These are phyloP conservation scores for Annulohypoxylon stygium DNA, from an alignment of 495 filamentous ascomycete genomes.

Conservation along the genomic window DNA sequence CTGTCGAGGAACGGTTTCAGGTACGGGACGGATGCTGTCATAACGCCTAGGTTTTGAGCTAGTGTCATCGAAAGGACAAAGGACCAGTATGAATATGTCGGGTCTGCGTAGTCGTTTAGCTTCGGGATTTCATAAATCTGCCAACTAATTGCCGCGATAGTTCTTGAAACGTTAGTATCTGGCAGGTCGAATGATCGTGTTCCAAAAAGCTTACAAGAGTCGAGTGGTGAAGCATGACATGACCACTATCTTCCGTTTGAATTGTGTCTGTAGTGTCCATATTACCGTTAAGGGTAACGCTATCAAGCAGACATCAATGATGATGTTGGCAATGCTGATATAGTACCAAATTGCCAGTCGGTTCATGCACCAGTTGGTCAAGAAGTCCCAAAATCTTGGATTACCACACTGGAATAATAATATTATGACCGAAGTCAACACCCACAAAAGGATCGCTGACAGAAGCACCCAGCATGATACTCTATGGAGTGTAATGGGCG, in stretches of 20 bases:
- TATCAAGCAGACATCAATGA: not conserved
- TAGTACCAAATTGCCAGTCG: not conserved
- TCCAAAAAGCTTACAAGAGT: not conserved
- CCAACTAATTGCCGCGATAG: not conserved
- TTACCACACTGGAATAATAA: not conserved
- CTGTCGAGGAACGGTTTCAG: slow-evolving; percentile 63
- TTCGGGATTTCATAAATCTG: not conserved
- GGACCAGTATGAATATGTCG: not conserved
- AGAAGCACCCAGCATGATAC: not conserved
- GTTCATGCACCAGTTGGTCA: not conserved
- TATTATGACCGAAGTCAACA: not conserved
- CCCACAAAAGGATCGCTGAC: not conserved
- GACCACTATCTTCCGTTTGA: not conserved
- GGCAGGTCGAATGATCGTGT: not conserved
- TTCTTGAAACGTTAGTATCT: not conserved
- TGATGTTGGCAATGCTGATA: not conserved
- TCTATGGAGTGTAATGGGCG: not conserved
- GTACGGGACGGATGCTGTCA: slow-evolving; percentile 38
- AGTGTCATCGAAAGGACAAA: not conserved
- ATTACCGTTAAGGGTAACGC: not conserved
- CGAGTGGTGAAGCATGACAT: not conserved
- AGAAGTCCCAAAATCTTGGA: not conserved
- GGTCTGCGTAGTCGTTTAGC: not conserved
- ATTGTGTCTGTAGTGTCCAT: not conserved
- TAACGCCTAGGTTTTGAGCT: not conserved